These are phyloP conservation scores for Penicillium sp. DNA, from an alignment of 2,329 filamentous ascomycete species.

Conservation along the genomic window DNA sequence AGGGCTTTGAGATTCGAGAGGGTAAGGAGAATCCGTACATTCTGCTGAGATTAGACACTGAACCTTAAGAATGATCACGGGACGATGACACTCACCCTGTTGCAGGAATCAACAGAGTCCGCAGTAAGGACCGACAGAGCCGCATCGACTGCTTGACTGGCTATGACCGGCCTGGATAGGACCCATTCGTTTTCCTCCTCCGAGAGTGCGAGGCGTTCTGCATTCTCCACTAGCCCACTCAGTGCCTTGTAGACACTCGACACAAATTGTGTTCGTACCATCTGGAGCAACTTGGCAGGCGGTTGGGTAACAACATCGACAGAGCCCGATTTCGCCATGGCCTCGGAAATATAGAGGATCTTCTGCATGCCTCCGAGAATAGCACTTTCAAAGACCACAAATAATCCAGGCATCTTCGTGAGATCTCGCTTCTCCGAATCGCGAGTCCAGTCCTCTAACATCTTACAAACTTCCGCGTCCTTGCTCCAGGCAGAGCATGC, in stretches of 20 bases:
- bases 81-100: slow-evolving; percentile 50
- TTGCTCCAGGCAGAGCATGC: slow-evolving; percentile 90
- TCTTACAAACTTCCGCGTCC: slow-evolving; percentile 89
- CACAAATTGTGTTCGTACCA: slow-evolving; percentile 90
- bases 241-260: slow-evolving; percentile 91
- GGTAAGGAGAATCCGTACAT: slow-evolving; percentile 90
- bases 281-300: slow-evolving; percentile 82
- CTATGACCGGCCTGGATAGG: slow-evolving; percentile 46
- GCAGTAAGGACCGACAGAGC: slow-evolving; percentile 49
- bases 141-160: slow-evolving; percentile 37
- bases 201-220: slow-evolving; percentile 72
- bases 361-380: slow-evolving; percentile 88
- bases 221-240: slow-evolving; percentile 96
- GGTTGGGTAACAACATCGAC: slow-evolving; percentile 82
- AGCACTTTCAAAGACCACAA: slow-evolving; percentile 81
- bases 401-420: slow-evolving; percentile 86
- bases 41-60: slow-evolving; percentile 56
- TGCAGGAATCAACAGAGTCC: slow-evolving; percentile 57
- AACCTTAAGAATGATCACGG: background rate
- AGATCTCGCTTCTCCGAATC: slow-evolving; percentile 80
- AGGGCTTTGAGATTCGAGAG: slow-evolving; percentile 88
- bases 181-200: slow-evolving; percentile 60
- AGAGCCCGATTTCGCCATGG: slow-evolving; percentile 72
- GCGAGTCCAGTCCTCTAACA: slow-evolving; percentile 90
- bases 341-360: slow-evolving; percentile 89